Base-by-base conservation (phyloP, 129 eudicot genomes). In the Centrapalus pauciflorus region DNA sequence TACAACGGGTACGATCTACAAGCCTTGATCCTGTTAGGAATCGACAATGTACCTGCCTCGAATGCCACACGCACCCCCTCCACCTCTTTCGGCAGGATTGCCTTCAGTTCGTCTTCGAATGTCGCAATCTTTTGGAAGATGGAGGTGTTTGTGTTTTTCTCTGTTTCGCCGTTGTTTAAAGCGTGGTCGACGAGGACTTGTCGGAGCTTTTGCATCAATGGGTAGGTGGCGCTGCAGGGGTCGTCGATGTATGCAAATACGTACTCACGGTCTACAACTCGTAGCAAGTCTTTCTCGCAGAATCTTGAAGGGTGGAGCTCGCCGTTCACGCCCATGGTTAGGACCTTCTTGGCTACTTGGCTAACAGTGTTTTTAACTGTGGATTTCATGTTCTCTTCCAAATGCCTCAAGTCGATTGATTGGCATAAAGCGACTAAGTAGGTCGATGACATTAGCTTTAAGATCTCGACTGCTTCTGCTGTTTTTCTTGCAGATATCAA, bases 401-500 rank as follows among this genome's bases (percentile, higher is more conserved):
- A 70, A 59, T 88, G 88, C 64, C 95, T 77, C 66, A 88, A 75
- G 41, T 88, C 96, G 21, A 88, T 58, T 3, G 96, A 86, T 63
- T 88, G 96, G 82, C 96, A 88, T 5, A 88, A 65, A 0, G 86
- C 96, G 0, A 88, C 77, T 0, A 88, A 69, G 80, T 71, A 88
- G 0, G 96, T 84, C 3, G 96, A 65, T 0, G 88, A 79, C 91
- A 84, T 84, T 67, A 88, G 84, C 23, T 88, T 82, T 33, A 88
- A 73, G 4, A 88, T 84, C 4, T 88, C 96, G 19, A 88, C 78
- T 0, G 96, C 88, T 58, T 88, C 96, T 0, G 76, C 88, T 9
- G 96, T 88, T 54, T 87, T 88, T 13, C 91, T 48, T 0, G 96
- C 80, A 9, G 96, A 88, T 23, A 88, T 84, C 10, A 88, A 45